These are phyloP conservation scores for Hygrophorus pudorinus DNA, from an alignment of 768 basidiomycete species.

Conservation along the genomic window DNA sequence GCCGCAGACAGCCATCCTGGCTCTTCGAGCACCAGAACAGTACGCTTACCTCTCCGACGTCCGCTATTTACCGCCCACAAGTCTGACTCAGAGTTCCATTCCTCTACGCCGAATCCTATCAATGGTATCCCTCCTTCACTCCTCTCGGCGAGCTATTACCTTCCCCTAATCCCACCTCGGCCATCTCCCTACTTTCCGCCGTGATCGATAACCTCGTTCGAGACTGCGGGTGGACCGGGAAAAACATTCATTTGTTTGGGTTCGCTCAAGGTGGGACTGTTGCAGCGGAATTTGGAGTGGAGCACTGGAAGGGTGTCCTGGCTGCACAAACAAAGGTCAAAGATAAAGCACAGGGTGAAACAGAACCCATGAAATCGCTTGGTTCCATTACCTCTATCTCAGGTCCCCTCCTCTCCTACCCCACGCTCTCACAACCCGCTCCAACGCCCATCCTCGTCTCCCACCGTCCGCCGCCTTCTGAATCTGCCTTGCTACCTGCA, in stretches of 20 bases:
- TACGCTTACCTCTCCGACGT: slow-evolving; percentile 24
- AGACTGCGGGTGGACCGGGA: slow-evolving; percentile 54
- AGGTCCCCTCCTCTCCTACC: slow-evolving; percentile 73
- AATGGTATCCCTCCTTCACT: slow-evolving; percentile 85
- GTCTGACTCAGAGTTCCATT: slow-evolving; percentile 52
- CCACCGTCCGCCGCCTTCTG: slow-evolving; percentile 40
- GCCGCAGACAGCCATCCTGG: slow-evolving; percentile 85
- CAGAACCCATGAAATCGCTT: slow-evolving; percentile 19
- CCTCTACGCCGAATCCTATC: slow-evolving; percentile 68
- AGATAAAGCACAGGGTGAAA: neutral
- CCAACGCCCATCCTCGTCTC: slow-evolving; percentile 56
- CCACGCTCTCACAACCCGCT: slow-evolving; percentile 42
- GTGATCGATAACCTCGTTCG: slow-evolving; percentile 46
- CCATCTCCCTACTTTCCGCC: slow-evolving; percentile 44
- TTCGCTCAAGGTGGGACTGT: slow-evolving; percentile 83
- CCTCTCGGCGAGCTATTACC: slow-evolving; percentile 61
- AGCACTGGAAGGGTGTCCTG: slow-evolving; percentile 39
- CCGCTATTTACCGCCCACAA: slow-evolving; percentile 1
- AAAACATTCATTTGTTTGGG: slow-evolving; percentile 78
- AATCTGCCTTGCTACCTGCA: slow-evolving; percentile 32
- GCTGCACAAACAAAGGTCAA: slow-evolving; percentile 8
- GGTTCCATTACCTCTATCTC: slow-evolving; percentile 62
- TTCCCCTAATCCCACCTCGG: slow-evolving; percentile 64
- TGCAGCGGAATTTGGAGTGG: slow-evolving; percentile 55
- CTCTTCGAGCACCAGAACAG: slow-evolving; percentile 72